Base-by-base conservation (phyloP, 2,329 filamentous ascomycete species). In the Cytospora chrysosperma region DNA sequence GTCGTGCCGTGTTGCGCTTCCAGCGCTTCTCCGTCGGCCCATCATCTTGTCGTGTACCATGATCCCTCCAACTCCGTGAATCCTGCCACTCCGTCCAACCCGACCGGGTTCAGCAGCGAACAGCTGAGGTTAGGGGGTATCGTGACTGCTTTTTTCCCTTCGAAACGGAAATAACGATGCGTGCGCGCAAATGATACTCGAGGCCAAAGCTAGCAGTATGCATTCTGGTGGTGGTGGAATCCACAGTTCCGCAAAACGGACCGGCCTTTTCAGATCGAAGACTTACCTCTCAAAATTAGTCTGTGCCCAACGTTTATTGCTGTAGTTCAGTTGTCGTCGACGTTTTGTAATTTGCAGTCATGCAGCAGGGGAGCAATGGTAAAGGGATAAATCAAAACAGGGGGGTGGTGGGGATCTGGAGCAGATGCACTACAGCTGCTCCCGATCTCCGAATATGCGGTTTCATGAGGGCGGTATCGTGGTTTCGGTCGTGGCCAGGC, bases 401-500 rank as follows among this genome's bases (percentile, higher is more conserved):
- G 10, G 59, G 51, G 51, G n/a, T 17, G 12, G 15, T 43, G 62
- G 43, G 19, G 15, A 51, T 34, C 24, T 58, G 64, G 50, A 10
- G 57, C 56, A 62, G 58, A 63, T 67, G 66, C 64, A 67, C 67
- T 68, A 64, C 66, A 68, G 49, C 52, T 58, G 60, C 59, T 58
- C 47, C 55, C 43, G 15, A 17, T 19, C 21, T 21, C 13, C 21
- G 40, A 7, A n/a, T 24, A 24, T 40, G 15, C 24, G 19, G 40
- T 53, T 21, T 50, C 32, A 17, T n/a, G 19, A 32, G 4, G 27
- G 37, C 15, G 30, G 15, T 13, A 28, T 68, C 61, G 56, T 59
- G 27, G 74, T 73, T 75, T 78, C 68, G 78, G 21, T 74, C 75
- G 78, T 69, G 78, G 26, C 74, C 70, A 47, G 69, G 68, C 30